These are phyloP conservation scores for Closterium sp. DNA, from an alignment of 139 green algal species.

Conservation along the genomic window DNA sequence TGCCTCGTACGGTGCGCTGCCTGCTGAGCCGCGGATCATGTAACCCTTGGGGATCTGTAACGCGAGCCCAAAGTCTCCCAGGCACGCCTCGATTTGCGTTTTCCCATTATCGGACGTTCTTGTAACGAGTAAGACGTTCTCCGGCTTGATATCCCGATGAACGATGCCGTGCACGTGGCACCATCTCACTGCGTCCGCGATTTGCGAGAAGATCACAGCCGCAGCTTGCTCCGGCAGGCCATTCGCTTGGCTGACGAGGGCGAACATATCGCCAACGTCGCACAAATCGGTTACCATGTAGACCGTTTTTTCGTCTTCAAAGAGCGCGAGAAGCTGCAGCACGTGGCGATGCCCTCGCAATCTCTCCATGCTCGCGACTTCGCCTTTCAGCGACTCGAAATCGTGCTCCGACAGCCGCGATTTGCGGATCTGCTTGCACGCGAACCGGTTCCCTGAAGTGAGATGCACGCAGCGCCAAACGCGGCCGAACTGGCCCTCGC, in stretches of 20 bases:
- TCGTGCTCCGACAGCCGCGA: neutral
- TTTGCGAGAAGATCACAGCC: neutral
- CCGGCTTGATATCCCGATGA: neutral
- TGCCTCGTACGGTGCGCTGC: constrained; percentile 5
- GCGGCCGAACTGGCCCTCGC: neutral
- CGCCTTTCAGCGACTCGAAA: neutral
- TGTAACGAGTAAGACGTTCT: neutral
- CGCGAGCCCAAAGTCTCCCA: constrained; percentile 25
- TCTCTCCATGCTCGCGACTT: neutral
- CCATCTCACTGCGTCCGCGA: neutral
- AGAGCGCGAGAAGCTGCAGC: neutral
- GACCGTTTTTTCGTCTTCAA: neutral
- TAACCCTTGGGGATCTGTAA: neutral
- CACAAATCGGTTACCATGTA: neutral
- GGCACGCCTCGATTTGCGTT: neutral
- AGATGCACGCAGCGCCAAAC: neutral
- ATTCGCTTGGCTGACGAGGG: neutral
- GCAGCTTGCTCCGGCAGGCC: neutral
- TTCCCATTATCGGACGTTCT: neutral
- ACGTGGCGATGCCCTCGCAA: neutral
- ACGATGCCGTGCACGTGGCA: neutral
- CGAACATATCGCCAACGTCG: neutral
- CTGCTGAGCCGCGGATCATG: neutral
- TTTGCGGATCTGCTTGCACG: neutral
- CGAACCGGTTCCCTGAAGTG: neutral